Base-by-base conservation (phyloP, 352 stramenopile genomes). In the Pythium aquatile region DNA sequence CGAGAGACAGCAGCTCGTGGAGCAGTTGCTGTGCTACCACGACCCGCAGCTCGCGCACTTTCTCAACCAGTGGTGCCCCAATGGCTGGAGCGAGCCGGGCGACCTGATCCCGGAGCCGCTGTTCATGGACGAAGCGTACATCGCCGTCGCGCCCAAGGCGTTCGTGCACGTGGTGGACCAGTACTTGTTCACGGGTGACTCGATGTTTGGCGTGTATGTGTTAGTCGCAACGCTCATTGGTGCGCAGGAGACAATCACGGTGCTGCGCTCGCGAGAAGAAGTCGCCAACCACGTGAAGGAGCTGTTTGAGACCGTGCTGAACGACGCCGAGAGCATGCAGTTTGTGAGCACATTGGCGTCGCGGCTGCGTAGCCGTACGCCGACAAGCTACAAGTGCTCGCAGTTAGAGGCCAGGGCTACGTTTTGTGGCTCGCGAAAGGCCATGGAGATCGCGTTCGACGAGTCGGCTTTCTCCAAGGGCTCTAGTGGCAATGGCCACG, bases 91-190 rank as follows among this genome's bases (percentile, higher is more conserved):
- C 58, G 63, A 76, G 9, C 79, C 81, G 0, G 83, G 79, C 4
- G 69, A 80, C 20, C 59, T 88, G 11, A 77, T 90, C 33, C 77
- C 83, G 0, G 56, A 74, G 9, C 71, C 82, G 20, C 85, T 90
- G 48, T 84, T 94, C 61, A 62, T 85, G 3, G 78, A 80, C 10
- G 80, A 90, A 48, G 58, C 91, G 29, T 91, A 91, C 64, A 78
- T 87, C 55, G 73, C 77, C n/a, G 58, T 94, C 5, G 68, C 78
- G 10, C 85, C 85, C 0, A 61, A 65, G 8, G 72, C 73, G 20
- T 91, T 92, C 30, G 75, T 88, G 37, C 85, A 85, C 58, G 66
- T 94, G 30, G 85, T 94, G 74, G 85, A 94, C 67, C 83, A 92
- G 66, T 88, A 90, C 39, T 65, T 94, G 58, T 60, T 94, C 24